Percentiles rank a stretch among this genome's conserved stretches.
phyloP scores from a whole-genome alignment of 2,329 filamentous ascomycete genomes.

The Onygenales sp. region DNA sequence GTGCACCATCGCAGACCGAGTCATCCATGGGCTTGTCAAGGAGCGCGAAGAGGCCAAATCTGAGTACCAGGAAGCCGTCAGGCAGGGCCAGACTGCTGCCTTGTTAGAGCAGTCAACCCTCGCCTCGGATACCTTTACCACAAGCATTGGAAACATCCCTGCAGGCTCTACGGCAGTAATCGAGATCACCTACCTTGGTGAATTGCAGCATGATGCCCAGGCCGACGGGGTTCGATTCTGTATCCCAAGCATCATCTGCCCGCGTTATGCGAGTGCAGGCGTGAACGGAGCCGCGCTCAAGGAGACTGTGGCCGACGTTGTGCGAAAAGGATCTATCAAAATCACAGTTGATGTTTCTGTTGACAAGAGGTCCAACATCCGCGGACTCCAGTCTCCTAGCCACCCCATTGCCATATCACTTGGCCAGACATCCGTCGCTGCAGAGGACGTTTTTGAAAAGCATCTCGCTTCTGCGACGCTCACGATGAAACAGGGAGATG shows the following conservation, averaged over 20 bases:
- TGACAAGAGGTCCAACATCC: constrained; percentile 47
- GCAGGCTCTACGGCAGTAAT: constrained; percentile 48
- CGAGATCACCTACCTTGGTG: constrained; percentile 57
- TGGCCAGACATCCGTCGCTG: constrained; percentile 45
- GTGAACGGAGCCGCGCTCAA: constrained; percentile 1
- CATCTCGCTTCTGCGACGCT: constrained; percentile 55
- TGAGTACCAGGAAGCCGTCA: constrained; percentile 51
- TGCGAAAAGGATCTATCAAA: constrained; percentile 33
- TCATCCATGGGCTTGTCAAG: constrained; percentile 53
- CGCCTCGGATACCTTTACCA: constrained; percentile 58
- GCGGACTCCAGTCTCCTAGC: constrained; percentile 53
- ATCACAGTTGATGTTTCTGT: constrained; percentile 54
- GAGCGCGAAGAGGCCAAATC: constrained; percentile 53
- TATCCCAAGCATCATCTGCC: constrained; percentile 57
- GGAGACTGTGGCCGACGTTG: constrained; percentile 11
- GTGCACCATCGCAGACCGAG: constrained; percentile 51
- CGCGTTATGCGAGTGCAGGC: constrained; percentile 48
- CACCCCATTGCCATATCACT: constrained; percentile 59
- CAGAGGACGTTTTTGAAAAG: constrained; percentile 41
- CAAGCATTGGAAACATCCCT: constrained; percentile 59
- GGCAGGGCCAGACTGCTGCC: constrained; percentile 51
- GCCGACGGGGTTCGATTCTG: constrained; percentile 60
- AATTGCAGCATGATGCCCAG: constrained; percentile 62
- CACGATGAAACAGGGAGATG: constrained; percentile 27
- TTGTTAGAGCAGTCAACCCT: constrained; percentile 54